Conservation (phyloP, 2,329 filamentous ascomycete genomes). For the Ophiostoma quercus region DNA sequence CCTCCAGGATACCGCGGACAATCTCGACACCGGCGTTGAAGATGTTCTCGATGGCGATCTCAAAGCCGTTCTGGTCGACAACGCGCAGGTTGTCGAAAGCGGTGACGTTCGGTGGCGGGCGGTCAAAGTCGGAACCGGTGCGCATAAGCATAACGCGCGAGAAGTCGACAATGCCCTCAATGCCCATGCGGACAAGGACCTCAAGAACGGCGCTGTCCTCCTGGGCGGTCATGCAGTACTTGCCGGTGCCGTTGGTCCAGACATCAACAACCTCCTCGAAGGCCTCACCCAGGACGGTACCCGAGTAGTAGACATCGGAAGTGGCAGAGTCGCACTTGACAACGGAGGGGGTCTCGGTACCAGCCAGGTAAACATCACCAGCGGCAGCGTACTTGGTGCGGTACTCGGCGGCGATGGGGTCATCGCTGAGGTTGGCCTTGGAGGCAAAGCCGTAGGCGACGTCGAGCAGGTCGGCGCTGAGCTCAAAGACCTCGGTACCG, state of each 20-base stretch:
- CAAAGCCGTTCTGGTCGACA: constrained; percentile 58
- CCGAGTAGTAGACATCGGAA: constrained; percentile 67
- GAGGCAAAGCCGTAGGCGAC: constrained; percentile 48
- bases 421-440: constrained; percentile 50
- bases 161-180: constrained; percentile 58
- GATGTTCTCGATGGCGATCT: constrained; percentile 59
- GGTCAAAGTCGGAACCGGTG: constrained; percentile 65
- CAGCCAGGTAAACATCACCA: constrained; percentile 39
- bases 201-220: constrained; percentile 68
- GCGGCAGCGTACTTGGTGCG: constrained; percentile 47
- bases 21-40: constrained; percentile 62
- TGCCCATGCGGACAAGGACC: constrained; percentile 55
- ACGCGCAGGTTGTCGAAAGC: constrained; percentile 56
- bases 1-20: constrained; percentile 55
- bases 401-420: constrained; percentile 45
- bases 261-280: constrained; percentile 61
- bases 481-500: constrained; percentile 65
- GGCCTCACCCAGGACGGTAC: constrained; percentile 52
- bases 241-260: constrained; percentile 62
- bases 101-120: constrained; percentile 54
- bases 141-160: constrained; percentile 62
- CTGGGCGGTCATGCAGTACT: constrained; percentile 66
- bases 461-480: constrained; percentile 55
- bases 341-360: constrained; percentile 48
- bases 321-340: constrained; percentile 63